Evolutionary conservation across 2,329 filamentous ascomycete species (phyloP).

Genomic region (Talaromyces sp.): DNA sequence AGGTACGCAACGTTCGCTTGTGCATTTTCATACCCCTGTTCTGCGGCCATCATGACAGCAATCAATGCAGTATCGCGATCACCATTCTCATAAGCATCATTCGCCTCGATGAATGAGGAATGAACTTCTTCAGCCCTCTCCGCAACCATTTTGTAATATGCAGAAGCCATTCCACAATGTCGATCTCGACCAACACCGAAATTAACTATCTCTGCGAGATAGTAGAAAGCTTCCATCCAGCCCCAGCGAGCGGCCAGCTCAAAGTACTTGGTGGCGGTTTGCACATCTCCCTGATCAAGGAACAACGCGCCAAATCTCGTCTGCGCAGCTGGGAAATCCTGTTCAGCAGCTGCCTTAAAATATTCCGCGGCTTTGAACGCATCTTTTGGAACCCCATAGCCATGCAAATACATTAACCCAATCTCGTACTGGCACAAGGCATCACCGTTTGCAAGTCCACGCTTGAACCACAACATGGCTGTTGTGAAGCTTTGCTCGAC

Average conservation of each 20-base stretch:
- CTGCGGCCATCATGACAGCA: conserved; percentile 78
- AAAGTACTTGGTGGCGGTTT: conserved; percentile 76
- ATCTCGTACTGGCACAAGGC: conserved; percentile 78
- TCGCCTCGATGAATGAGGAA: conserved; percentile 77
- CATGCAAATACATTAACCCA: conserved; percentile 76
- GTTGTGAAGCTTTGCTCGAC: conserved; percentile 71
- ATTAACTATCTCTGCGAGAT: conserved; percentile 80
- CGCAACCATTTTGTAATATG: conserved; percentile 76
- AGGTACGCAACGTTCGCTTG: conserved; percentile 88
- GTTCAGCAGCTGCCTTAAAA: conserved; percentile 73
- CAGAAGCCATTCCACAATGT: conserved; percentile 68
- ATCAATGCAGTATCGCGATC: conserved; percentile 76
- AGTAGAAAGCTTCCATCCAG: conserved; percentile 86
- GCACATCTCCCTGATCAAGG: conserved; percentile 81
- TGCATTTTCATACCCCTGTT: conserved; percentile 84
- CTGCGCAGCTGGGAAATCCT: conserved; percentile 74
- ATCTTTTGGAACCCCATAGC: conserved; percentile 67
- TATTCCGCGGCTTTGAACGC: conserved; percentile 66
- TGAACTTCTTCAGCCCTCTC: conserved; percentile 68
- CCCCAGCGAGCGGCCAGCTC: conserved; percentile 77
- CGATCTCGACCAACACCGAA: conserved; percentile 74
- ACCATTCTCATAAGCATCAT: conserved; percentile 71
- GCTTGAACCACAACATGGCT: conserved; percentile 76
- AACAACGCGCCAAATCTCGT: conserved; percentile 79
- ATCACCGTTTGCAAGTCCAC: conserved; percentile 70